Evolutionary conservation across 257 asterid species (phyloP).

Genomic region (Anisodus acutangulus): DNA sequence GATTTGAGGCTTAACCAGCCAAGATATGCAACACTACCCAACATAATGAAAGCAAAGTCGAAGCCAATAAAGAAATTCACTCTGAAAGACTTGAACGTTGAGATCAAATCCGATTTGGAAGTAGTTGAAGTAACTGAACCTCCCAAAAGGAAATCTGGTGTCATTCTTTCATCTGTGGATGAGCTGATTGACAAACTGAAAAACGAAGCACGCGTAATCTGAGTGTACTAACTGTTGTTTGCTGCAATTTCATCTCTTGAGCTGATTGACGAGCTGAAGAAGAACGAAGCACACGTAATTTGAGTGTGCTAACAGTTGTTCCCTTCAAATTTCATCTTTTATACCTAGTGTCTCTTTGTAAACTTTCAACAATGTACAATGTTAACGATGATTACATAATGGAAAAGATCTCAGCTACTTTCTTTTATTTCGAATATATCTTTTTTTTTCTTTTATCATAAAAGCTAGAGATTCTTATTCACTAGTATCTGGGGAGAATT

Average conservation of each 20-base stretch:
- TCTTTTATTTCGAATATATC: neutral
- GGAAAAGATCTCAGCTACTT: neutral
- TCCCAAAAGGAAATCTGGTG: conserved; percentile 88
- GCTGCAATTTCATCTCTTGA: conserved; percentile 33
- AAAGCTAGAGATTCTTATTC: neutral
- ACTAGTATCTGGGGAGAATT: neutral
- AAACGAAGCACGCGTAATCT: conserved; percentile 77
- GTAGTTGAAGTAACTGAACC: conserved; percentile 83
- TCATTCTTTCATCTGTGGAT: conserved; percentile 82
- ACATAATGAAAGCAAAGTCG: conserved; percentile 96
- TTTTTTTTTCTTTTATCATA: neutral
- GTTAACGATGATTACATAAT: neutral
- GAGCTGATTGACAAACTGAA: conserved; percentile 85
- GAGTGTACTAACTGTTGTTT: neutral
- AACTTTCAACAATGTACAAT: neutral
- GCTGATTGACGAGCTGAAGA: conserved; percentile 78
- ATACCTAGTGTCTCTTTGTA: neutral
- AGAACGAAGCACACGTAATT: conserved; percentile 72
- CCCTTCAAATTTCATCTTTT: neutral
- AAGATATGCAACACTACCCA: conserved; percentile 92
- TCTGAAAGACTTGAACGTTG: conserved; percentile 75
- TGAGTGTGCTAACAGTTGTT: conserved; percentile 32
- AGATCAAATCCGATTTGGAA: conserved; percentile 71
- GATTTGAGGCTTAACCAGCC: conserved; percentile 95
- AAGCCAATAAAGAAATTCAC: conserved; percentile 76